phyloP scores from a whole-genome alignment of 768 basidiomycete genomes.

The Krasilnikovozyma curviuscula region DNA sequence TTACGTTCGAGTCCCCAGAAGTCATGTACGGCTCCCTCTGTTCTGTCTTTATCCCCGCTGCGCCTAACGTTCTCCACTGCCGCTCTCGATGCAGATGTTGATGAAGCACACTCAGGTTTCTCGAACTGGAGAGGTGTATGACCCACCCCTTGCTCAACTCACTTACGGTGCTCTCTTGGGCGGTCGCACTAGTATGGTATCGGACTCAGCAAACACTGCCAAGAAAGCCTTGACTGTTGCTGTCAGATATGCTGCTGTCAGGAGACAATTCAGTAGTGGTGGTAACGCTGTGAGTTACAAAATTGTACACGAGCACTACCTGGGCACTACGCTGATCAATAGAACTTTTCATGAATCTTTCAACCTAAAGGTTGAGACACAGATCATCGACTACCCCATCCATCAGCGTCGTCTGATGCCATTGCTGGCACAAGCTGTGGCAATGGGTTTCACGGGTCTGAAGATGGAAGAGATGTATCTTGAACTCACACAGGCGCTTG shows the following conservation, averaged over 20 bases:
- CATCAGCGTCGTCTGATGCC: conserved; percentile 27
- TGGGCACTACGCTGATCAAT: too few relatives aligned
- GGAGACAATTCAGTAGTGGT: conserved; percentile 29
- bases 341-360: not conserved
- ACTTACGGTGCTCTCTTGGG: conserved; percentile 31
- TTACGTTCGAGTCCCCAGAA: conserved; percentile 29
- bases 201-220: conserved; percentile 26
- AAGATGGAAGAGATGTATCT: conserved; percentile 18
- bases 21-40: conserved; percentile 13
- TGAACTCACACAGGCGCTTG: conserved; percentile 18
- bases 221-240: conserved; percentile 33
- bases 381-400: conserved; percentile 31
- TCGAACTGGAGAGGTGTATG: conserved; percentile 5
- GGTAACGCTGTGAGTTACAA: conserved; percentile 22
- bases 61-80: not conserved
- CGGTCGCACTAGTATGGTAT: conserved; percentile 27
- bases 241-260: conserved; percentile 29
- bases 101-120: conserved; percentile 33
- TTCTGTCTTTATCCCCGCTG: not conserved
- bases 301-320: not conserved
- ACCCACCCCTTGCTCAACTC: conserved; percentile 28
- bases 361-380: conserved; percentile 24
- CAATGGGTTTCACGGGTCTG: conserved; percentile 26
- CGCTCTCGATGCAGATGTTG: conserved; percentile 23
- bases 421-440: conserved; percentile 27